A percentile compares a stretch with the other conserved stretches of the same genome.
phyloP scores from a whole-genome alignment of 2,329 filamentous ascomycete genomes.

The Huntiella decipiens region DNA sequence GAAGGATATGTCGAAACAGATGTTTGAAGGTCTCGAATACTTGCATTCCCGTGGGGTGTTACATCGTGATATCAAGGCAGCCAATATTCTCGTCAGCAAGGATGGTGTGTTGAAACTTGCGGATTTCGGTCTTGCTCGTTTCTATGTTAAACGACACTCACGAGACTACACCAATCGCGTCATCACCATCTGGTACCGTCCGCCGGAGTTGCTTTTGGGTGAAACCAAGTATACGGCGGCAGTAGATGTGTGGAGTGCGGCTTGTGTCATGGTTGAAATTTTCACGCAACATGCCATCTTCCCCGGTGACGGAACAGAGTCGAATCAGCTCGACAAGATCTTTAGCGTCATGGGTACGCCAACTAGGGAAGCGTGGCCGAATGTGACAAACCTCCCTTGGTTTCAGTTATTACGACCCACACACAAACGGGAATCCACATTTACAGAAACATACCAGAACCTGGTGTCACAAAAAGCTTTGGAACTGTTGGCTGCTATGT shows the following conservation, averaged over 20 bases:
- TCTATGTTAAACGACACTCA: constrained; percentile 78
- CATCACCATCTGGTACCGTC: constrained; percentile 96
- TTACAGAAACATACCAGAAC: constrained; percentile 67
- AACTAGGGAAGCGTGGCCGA: constrained; percentile 68
- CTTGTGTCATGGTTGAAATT: constrained; percentile 91
- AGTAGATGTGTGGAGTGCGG: constrained; percentile 92
- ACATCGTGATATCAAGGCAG: constrained; percentile 94
- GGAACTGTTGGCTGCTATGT: constrained; percentile 66
- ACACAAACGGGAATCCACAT: constrained; percentile 52
- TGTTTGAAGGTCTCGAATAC: constrained; percentile 88
- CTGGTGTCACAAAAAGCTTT: constrained; percentile 63
- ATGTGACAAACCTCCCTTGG: constrained; percentile 87
- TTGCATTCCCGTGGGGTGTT: constrained; percentile 83
- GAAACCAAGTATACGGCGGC: constrained; percentile 80
- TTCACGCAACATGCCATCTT: constrained; percentile 90
- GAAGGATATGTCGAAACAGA: constrained; percentile 79
- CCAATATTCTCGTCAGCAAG: constrained; percentile 87
- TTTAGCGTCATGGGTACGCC: constrained; percentile 83
- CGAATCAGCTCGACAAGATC: constrained; percentile 93
- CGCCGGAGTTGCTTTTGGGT: constrained; percentile 73
- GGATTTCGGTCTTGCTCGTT: constrained; percentile 88
- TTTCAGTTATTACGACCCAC: constrained; percentile 76
- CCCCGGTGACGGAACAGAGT: constrained; percentile 85
- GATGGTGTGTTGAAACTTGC: constrained; percentile 79
- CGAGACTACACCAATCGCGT: constrained; percentile 97